phyloP scores from a whole-genome alignment of 129 eudicot genomes.

The Flaveria bidentis region DNA sequence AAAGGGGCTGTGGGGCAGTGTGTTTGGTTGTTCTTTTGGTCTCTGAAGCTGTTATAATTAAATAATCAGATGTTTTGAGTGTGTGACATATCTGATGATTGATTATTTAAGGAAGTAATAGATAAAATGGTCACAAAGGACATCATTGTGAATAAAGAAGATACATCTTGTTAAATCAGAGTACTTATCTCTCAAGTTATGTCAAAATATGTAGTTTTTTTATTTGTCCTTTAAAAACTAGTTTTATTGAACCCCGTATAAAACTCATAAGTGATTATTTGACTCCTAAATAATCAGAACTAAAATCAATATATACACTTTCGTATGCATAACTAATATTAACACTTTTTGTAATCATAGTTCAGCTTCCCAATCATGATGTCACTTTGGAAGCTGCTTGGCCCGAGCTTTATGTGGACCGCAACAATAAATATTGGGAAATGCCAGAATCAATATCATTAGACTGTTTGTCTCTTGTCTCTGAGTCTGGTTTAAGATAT shows the following conservation, averaged over 20 bases:
- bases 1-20: neutral
- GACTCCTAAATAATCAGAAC: neutral
- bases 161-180: neutral
- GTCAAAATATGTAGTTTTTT: neutral
- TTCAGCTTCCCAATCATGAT: slow-evolving; percentile 86
- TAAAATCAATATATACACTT: slow-evolving; percentile 7
- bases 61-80: slow-evolving; percentile 9
- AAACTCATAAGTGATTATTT: neutral
- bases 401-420: slow-evolving; percentile 89
- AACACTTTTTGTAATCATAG: slow-evolving; percentile 15
- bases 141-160: neutral
- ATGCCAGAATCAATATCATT: slow-evolving; percentile 77
- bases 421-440: slow-evolving; percentile 76
- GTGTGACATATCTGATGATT: neutral
- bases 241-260: neutral
- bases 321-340: neutral
- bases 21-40: neutral
- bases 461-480: slow-evolving; percentile 61
- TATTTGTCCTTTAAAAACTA: neutral
- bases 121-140: neutral
- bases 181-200: neutral
- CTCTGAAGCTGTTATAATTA: neutral
- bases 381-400: slow-evolving; percentile 85
- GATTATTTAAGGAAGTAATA: neutral
- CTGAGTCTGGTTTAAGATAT: slow-evolving; percentile 72